Conservation (phyloP, 257 asterid species). For the Penstemon eatonii region DNA sequence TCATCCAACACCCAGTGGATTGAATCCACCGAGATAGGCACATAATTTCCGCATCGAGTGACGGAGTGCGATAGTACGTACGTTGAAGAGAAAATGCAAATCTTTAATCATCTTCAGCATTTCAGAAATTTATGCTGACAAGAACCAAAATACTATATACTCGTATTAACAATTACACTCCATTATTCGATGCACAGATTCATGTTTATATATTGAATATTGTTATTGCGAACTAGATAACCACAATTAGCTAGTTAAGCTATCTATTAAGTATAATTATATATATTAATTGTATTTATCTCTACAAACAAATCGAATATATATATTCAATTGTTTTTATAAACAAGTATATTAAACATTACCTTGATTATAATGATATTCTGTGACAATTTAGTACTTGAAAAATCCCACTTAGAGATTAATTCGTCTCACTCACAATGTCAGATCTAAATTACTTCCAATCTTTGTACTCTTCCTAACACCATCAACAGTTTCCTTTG, state of each 20-base stretch:
- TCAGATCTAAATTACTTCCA: slow-evolving; percentile 65
- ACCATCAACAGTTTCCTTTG: slow-evolving; percentile 29
- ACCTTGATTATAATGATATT: slow-evolving; percentile 43
- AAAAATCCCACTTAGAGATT: slow-evolving; percentile 65
- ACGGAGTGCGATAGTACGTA: too few relatives aligned
- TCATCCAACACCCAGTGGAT: too few relatives aligned
- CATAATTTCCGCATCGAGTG: too few relatives aligned
- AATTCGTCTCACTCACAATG: slow-evolving; percentile 70
- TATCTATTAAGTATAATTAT: slow-evolving; percentile 15
- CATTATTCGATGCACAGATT: slow-evolving; percentile 40
- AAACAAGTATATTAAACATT: slow-evolving; percentile 28
- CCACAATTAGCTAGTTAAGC: background rate
- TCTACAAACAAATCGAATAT: slow-evolving; percentile 42
- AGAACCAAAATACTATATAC: slow-evolving; percentile 17
- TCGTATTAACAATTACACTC: slow-evolving; percentile 19
- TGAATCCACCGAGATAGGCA: too few relatives aligned
- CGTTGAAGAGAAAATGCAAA: too few relatives aligned
- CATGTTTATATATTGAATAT: slow-evolving; percentile 17
- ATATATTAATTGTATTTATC: slow-evolving; percentile 1
- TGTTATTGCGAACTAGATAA: slow-evolving; percentile 11
- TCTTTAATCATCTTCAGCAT: too few relatives aligned
- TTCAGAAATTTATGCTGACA: too few relatives aligned
- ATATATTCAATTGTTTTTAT: too few relatives aligned
- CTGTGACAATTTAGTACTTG: slow-evolving; percentile 46
- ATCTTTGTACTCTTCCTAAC: slow-evolving; percentile 35